Evolutionary conservation across 441 rosid species (phyloP), one percentile per base, ranked within the genome.

Genomic region (Adansonia madagascariensis): DNA sequence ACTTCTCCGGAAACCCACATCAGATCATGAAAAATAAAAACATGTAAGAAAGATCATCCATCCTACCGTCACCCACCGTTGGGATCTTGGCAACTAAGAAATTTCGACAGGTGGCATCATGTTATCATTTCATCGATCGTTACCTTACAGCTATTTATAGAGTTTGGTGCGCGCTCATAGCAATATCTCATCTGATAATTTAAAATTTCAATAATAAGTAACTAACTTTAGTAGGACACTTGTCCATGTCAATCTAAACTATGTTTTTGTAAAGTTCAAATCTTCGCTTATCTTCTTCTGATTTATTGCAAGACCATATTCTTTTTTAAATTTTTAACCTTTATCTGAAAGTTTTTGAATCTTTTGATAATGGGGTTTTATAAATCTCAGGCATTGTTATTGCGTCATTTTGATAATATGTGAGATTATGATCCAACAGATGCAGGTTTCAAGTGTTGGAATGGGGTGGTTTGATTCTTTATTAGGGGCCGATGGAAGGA

Each of bases 381-480:
- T n/a, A 22, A 11, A 15, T 27, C 18, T 17, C 62, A 20, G 66
- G 55, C 31, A 59, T 59, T 20, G 63, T 59, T 22, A 4, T 50
- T 15, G 22, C 17, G 5, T 49, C 46, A 9, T 72, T 77, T 9
- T 60, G 68, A 24, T 69, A 75, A 75, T 75, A 73, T 67, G 35
- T 20, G 41, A 59, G 63, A 59, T 4, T 35, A 75, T 59, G 65
- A 78, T 70, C 70, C 74, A 56, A 49, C 31, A 56, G 47, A 1
- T 11, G 5, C n/a, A 1, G 47, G 55, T 15, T 46, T 41, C 66
- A 20, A 59, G 41, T 55, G 62, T 41, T 71, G 79, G 66, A 49
- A 91, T 90, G 92, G 92, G 88, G 76, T 76, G 86, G 78, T 49
- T 89, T 82, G 91, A 85, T 80, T 83, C 86, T 22, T 61, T 90